Evolutionary conservation across 768 basidiomycete species (phyloP).

Genomic region (Tricholoma hemisulphureum): DNA sequence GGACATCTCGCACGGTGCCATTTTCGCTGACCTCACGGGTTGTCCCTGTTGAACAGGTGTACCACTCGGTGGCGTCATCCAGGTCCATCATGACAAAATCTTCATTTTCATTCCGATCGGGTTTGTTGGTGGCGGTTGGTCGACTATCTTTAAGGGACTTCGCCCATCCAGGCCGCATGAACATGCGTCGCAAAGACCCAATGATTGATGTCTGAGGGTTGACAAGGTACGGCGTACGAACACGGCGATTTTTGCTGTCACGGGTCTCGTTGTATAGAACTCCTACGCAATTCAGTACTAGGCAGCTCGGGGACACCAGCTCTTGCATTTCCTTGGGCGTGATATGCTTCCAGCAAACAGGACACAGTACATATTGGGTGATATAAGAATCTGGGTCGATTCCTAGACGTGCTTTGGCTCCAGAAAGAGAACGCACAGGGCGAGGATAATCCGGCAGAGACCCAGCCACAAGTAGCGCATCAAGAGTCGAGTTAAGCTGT

Average conservation of each 20-base stretch:
- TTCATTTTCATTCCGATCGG: background rate
- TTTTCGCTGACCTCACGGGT: background rate
- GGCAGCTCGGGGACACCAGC: background rate
- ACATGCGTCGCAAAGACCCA: conserved; percentile 4
- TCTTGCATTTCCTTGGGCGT: background rate
- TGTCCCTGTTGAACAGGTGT: background rate
- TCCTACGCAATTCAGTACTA: background rate
- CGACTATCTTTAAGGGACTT: background rate
- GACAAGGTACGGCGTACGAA: background rate
- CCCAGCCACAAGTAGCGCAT: conserved; percentile 6
- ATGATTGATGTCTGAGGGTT: conserved; percentile 6
- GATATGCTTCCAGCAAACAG: conserved; percentile 6
- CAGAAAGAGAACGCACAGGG: conserved; percentile 18
- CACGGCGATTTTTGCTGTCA: no score
- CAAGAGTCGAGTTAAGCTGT: background rate
- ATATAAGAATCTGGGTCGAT: conserved; percentile 6
- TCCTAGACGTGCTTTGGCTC: conserved; percentile 1
- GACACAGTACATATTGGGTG: background rate
- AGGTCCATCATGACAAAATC: background rate
- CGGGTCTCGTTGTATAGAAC: background rate
- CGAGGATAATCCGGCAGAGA: conserved; percentile 7
- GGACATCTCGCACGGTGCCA: background rate
- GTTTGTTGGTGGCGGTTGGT: background rate
- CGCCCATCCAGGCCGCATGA: conserved; percentile 2
- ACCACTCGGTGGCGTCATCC: background rate